Evolutionary conservation across 2,329 filamentous ascomycete species (phyloP).

Genomic region (Ophiostoma ulmi): DNA sequence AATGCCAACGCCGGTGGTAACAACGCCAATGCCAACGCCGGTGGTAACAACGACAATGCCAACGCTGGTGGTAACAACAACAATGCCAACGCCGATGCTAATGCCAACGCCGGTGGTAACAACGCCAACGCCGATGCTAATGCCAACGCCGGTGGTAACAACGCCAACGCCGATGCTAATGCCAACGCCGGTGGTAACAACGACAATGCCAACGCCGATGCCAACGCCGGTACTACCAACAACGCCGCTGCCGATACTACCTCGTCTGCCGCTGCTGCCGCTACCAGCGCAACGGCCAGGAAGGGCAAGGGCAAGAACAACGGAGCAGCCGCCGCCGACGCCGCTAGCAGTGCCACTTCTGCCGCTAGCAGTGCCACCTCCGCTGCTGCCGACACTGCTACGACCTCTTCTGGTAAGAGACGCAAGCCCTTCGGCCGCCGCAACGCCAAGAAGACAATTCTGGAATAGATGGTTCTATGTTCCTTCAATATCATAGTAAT

Average conservation of each 20-base stretch:
- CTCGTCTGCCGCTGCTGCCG: background rate
- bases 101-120: background rate
- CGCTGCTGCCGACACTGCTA: slow-evolving; percentile 25
- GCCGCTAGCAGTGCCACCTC: slow-evolving; percentile 17
- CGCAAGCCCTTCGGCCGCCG: slow-evolving; percentile 13
- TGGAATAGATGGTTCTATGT: background rate
- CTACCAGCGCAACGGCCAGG: background rate
- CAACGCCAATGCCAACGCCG: too few species aligned
- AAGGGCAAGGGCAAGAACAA: background rate
- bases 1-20: too few species aligned
- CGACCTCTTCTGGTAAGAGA: slow-evolving; percentile 22
- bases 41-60: slow-evolving; percentile 19
- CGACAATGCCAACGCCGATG: slow-evolving; percentile 22
- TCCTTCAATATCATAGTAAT: background rate
- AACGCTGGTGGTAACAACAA: slow-evolving; percentile 16
- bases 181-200: slow-evolving; percentile 16
- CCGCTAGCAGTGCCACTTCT: background rate
- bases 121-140: too few species aligned
- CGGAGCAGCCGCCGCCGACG: background rate
- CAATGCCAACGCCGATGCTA: slow-evolving; percentile 25
- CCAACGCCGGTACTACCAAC: slow-evolving; percentile 15
- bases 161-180: slow-evolving; percentile 16
- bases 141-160: slow-evolving; percentile 14
- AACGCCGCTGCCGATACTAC: slow-evolving; percentile 13
- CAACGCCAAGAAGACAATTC: slow-evolving; percentile 4